These are phyloP conservation scores for Chalciporus chontae DNA, from an alignment of 768 basidiomycete species.

Conservation along the genomic window DNA sequence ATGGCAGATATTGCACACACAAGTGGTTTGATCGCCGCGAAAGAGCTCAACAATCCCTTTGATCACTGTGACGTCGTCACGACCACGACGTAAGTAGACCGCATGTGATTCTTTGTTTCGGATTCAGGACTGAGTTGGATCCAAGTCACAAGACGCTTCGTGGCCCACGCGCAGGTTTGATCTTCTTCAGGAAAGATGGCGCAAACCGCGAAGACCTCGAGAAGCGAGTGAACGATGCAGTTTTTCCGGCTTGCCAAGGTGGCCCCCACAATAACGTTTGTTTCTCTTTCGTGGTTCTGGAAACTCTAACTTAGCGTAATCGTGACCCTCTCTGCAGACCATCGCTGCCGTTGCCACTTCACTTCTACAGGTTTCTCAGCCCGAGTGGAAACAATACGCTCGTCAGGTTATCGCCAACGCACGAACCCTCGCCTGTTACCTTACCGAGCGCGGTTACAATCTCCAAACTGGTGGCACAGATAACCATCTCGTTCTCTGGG, in stretches of 20 bases:
- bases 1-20: slow-evolving; percentile 99
- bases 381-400: slow-evolving; percentile 87
- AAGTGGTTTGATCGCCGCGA: slow-evolving; percentile 89
- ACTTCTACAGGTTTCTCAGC: slow-evolving; percentile 86
- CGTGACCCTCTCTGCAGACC: slow-evolving; percentile 47
- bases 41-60: slow-evolving; percentile 88
- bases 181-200: slow-evolving; percentile 97
- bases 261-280: slow-evolving; percentile 97
- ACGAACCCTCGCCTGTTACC: slow-evolving; percentile 64
- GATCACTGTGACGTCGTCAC: slow-evolving; percentile 96
- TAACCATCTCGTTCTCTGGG: slow-evolving; percentile 98
- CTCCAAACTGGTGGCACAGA: slow-evolving; percentile 97
- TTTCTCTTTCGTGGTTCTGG: slow-evolving; percentile 4
- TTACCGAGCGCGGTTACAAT: slow-evolving; percentile 83
- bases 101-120: not conserved
- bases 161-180: slow-evolving; percentile 94
- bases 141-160: slow-evolving; percentile 94
- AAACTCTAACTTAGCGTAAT: not conserved
- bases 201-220: slow-evolving; percentile 82
- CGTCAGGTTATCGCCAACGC: slow-evolving; percentile 94
- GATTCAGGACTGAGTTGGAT: not conserved
- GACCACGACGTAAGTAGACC: slow-evolving; percentile 77
- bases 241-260: slow-evolving; percentile 99
- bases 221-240: slow-evolving; percentile 95
- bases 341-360: slow-evolving; percentile 94